Conservation (phyloP, 108 stramenopile genomes). For the Nitzschia putrida region DNA sequence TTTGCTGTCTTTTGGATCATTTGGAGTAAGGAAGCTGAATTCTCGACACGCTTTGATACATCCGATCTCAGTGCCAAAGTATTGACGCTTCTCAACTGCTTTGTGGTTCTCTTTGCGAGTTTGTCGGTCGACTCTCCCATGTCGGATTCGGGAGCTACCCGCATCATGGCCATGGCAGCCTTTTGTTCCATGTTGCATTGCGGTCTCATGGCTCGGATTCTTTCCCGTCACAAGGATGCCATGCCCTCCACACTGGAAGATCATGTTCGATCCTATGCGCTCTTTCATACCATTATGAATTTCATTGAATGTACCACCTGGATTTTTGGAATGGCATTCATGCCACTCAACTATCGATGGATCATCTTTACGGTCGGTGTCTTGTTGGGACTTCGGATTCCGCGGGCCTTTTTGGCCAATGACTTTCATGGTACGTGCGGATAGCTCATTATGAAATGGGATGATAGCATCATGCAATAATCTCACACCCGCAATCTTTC, state of each 20-base stretch:
- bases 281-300: slow-evolving; percentile 62
- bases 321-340: slow-evolving; percentile 48
- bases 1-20: slow-evolving; percentile 87
- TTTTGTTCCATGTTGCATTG: slow-evolving; percentile 67
- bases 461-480: neutral
- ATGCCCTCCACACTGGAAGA: slow-evolving; percentile 38
- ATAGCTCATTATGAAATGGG: neutral
- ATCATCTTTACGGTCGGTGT: slow-evolving; percentile 58
- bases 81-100: slow-evolving; percentile 70
- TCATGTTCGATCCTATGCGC: slow-evolving; percentile 59
- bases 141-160: slow-evolving; percentile 55
- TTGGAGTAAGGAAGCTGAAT: slow-evolving; percentile 77
- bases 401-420: slow-evolving; percentile 73
- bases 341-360: slow-evolving; percentile 48
- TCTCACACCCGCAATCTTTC: neutral
- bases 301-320: slow-evolving; percentile 55
- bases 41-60: slow-evolving; percentile 79
- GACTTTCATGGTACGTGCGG: slow-evolving; percentile 76
- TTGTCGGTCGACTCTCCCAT: slow-evolving; percentile 56
- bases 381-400: slow-evolving; percentile 60
- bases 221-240: slow-evolving; percentile 51
- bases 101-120: slow-evolving; percentile 76
- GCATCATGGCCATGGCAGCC: slow-evolving; percentile 76
- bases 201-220: slow-evolving; percentile 60
- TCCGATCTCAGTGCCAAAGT: slow-evolving; percentile 74